Percentiles rank a stretch among this genome's conserved stretches.
phyloP scores from a whole-genome alignment of 768 basidiomycete species.

The Pleurotus tuoliensis region DNA sequence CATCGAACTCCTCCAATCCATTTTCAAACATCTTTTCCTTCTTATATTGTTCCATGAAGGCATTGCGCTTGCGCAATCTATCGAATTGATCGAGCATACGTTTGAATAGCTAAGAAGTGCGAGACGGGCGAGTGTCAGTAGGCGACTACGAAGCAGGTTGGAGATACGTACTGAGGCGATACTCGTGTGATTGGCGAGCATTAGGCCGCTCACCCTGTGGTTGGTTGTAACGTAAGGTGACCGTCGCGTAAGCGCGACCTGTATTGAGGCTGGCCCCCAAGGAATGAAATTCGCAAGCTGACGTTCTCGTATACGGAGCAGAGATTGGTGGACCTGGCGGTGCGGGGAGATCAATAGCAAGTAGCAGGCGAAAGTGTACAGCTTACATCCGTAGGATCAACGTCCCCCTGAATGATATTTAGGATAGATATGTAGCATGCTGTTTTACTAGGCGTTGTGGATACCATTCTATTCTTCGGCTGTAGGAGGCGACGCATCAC shows the following conservation, averaged over 20 bases:
- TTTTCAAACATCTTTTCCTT: conserved; percentile 95
- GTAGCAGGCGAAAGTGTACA: background rate
- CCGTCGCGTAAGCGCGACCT: conserved; percentile 89
- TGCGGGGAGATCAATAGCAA: conserved; percentile 1
- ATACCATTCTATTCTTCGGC: conserved; percentile 98
- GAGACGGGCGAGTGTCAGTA: conserved; percentile 1
- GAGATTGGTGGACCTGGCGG: conserved; percentile 88
- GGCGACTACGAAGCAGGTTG: too few relatives aligned
- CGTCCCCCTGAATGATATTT: conserved; percentile 98
- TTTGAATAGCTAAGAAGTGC: conserved; percentile 72
- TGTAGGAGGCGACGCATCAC: conserved; percentile 97
- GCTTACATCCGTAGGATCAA: conserved; percentile 93
- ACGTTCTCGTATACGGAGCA: conserved; percentile 93
- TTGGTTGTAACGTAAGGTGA: conserved; percentile 86
- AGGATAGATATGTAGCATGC: conserved; percentile 97
- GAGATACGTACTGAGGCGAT: conserved; percentile 76
- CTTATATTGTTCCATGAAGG: conserved; percentile 97
- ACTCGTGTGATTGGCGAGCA: conserved; percentile 99
- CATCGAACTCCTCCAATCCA: conserved; percentile 93
- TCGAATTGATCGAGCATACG: conserved; percentile 97
- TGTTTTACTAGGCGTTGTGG: conserved; percentile 85
- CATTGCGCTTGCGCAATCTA: conserved; percentile 78
- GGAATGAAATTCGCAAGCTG: conserved; percentile 98
- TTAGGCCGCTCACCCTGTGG: conserved; percentile 94
- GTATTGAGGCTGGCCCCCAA: conserved; percentile 98